Base-by-base conservation (phyloP, 208 protist species). In the Wallacemonas sp. region DNA sequence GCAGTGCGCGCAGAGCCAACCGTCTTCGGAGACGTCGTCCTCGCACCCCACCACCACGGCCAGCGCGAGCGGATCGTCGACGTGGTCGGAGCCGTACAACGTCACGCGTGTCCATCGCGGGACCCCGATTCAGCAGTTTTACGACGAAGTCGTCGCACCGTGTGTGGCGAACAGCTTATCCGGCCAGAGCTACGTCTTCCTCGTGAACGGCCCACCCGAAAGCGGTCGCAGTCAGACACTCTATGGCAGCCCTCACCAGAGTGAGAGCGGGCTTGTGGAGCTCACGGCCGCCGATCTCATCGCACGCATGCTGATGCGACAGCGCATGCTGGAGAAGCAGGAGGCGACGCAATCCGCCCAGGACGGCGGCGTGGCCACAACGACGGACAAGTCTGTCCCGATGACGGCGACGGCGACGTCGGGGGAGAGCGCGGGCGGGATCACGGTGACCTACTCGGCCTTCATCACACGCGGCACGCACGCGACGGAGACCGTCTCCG, bases 151-250 rank as follows among this genome's bases (percentile, higher is more conserved):
- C 33, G 68, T 95, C 2, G 83, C 86, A 16, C 89, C 89, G 5
- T 95, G 89, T 46, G 83, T 95, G 58, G 70, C 81, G 30, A 95
- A 95, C 68, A 78, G 76, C 56, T 71, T 78, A 24, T 77, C 80
- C 2, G 89, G 89, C 4, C 89, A 95, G 78, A 93, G 89, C 69
- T 93, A 93, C 67, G 68, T 89, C 3, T 93, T 95, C 44, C 67
- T 95, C 44, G 75, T 93, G 9, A 86, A 72, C 30, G 89, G 86
- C 8, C 84, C 89, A 2, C 74, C 68, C 17, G 83, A 93, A 47
- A 95, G 89, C 57, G 89, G 89, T 6, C 89, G 89, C 21, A 93
- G 86, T 54, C 86, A 93, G 62, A 95, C 89, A 3, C 68, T 95
- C 52, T 95, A 95, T 78, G 89, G 87, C 54, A 92, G 82, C 54